Evolutionary conservation across 176 grass and related monocot genomes (phyloP), one percentile per base, ranked within the genome.

Genomic region (Panicum miliaceum): DNA sequence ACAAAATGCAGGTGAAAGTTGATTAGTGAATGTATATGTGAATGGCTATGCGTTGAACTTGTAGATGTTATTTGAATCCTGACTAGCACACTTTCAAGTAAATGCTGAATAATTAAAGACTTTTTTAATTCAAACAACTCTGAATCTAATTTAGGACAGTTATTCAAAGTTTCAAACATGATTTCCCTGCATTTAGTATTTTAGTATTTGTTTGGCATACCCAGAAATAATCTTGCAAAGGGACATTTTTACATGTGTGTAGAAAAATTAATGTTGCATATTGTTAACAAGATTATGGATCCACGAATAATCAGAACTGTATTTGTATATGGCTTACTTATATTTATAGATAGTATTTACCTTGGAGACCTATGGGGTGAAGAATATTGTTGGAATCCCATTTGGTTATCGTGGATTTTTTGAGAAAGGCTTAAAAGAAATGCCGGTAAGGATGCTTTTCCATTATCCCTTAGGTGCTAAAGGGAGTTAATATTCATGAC

Each of bases 381-480:
- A 98, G 86, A 98, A 92, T 72, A 94, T 94, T 81, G 96, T 94
- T n/a, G 89, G 96, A 76, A 98, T 98, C 71, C 93, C 76, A 38
- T 98, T 92, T 90, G 96, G 96, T 52, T 96, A 92, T 87, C 83
- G 86, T 78, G 96, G 96, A 26, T 98, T 98, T 93, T 95, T 85
- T 64, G 89, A 98, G 60, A 92, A 96, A 88, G 85, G 91, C 48
- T 89, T 98, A 72, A 82, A 87, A 85, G 96, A 95, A 94, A 82
- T 95, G 50, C 93, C 87, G 20, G 96, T 98, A 78, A 90, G 89
- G 32, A 86, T 60, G 22, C 20, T 65, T 71, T 64, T 48, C 20
- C 48, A 48, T 73, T 40, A 73, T 6, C 19, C 8, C 25, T 45
- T 36, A 59, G 22, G 43, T 60, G n/a, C 66, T 80, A 35, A 58